Evolutionary conservation across 1,284 basidiomycete species (phyloP).

Genomic region (Phlebopus sp.): DNA sequence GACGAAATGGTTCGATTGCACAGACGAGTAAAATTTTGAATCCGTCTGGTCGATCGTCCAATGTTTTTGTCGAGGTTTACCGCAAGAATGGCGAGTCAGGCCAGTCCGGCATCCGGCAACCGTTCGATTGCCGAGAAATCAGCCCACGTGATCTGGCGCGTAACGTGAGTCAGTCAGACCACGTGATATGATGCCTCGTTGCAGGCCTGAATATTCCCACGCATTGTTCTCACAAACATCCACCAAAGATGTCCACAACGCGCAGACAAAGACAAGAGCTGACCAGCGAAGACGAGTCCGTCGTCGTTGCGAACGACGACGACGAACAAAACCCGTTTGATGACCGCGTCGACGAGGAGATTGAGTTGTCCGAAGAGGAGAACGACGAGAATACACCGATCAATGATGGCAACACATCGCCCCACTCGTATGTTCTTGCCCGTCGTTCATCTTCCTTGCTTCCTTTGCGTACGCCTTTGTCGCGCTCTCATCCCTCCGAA

Average conservation of each 20-base stretch:
- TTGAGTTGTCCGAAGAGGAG: slow-evolving; percentile 11
- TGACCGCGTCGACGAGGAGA: slow-evolving; percentile 16
- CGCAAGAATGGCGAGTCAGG: background rate
- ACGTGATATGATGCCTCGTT: background rate
- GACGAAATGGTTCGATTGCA: background rate
- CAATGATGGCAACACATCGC: slow-evolving; percentile 14
- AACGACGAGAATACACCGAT: slow-evolving; percentile 27
- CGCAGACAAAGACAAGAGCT: slow-evolving; percentile 9
- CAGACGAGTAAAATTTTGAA: background rate
- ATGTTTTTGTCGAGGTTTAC: background rate
- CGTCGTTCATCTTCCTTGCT: slow-evolving; percentile 18
- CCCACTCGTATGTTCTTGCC: slow-evolving; percentile 8
- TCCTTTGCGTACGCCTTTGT: slow-evolving; percentile 19
- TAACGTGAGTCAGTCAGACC: background rate
- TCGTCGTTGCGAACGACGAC: background rate
- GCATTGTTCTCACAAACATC: slow-evolving; percentile 2
- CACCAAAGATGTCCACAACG: slow-evolving; percentile 14
- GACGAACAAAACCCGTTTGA: slow-evolving; percentile 4
- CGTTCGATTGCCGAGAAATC: slow-evolving; percentile 11
- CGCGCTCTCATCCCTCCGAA: slow-evolving; percentile 16
- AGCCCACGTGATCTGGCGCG: slow-evolving; percentile 18
- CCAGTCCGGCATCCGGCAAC: slow-evolving; percentile 10
- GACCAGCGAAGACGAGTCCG: slow-evolving; percentile 1
- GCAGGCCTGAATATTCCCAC: slow-evolving; percentile 17
- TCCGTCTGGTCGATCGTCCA: background rate